phyloP scores from a whole-genome alignment of 192 early-diverging fungal species.

The Coemansia sp. region DNA sequence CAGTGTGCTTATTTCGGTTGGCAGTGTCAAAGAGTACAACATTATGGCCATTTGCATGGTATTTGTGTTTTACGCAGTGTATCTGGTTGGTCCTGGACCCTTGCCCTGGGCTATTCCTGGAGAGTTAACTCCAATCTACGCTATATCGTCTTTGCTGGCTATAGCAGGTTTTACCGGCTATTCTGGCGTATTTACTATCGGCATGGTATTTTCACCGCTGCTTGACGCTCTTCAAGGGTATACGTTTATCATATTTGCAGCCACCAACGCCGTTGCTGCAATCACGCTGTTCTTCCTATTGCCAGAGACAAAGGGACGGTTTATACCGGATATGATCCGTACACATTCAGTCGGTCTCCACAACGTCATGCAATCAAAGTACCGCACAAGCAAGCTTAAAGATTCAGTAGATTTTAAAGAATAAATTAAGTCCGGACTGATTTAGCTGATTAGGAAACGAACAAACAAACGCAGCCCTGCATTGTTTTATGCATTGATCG shows the following conservation, averaged over 20 bases:
- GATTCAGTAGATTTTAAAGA: not conserved
- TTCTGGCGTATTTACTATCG: slow-evolving; percentile 54
- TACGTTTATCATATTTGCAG: slow-evolving; percentile 64
- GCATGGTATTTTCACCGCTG: slow-evolving; percentile 55
- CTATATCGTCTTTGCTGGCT: slow-evolving; percentile 61
- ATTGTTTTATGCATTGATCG: slow-evolving; percentile 3
- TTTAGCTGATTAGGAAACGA: not conserved
- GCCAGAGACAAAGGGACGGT: slow-evolving; percentile 76
- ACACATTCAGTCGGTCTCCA: slow-evolving; percentile 45
- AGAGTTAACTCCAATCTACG: slow-evolving; percentile 73
- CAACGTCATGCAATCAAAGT: slow-evolving; percentile 22
- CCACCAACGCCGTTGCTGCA: slow-evolving; percentile 56
- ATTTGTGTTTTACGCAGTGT: slow-evolving; percentile 66
- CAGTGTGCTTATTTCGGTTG: slow-evolving; percentile 60
- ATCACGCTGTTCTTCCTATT: slow-evolving; percentile 61
- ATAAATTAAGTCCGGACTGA: not conserved
- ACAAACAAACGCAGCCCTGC: not conserved
- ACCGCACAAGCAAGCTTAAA: slow-evolving; percentile 4
- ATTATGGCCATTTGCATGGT: slow-evolving; percentile 58
- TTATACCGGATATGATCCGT: slow-evolving; percentile 57
- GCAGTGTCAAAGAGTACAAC: slow-evolving; percentile 47
- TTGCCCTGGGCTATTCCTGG: slow-evolving; percentile 75
- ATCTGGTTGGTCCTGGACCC: slow-evolving; percentile 71
- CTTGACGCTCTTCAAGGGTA: slow-evolving; percentile 35
- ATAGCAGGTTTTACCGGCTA: slow-evolving; percentile 70